These are phyloP conservation scores for Fusarium kyushuense DNA, from an alignment of 2,329 filamentous ascomycete species.

Conservation along the genomic window DNA sequence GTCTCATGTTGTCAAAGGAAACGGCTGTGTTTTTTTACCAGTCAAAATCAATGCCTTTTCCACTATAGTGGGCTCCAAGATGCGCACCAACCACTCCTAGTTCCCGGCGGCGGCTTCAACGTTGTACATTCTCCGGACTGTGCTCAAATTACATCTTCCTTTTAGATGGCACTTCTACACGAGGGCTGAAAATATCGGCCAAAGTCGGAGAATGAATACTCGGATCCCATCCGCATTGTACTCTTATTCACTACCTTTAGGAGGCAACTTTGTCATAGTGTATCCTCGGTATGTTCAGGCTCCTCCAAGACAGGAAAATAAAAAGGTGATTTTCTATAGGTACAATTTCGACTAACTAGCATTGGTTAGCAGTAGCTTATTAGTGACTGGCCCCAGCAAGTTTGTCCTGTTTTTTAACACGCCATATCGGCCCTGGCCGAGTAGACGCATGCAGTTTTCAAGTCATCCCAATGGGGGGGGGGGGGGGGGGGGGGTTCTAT, in stretches of 20 bases:
- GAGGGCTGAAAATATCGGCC: constrained; percentile 31
- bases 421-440: constrained; percentile 20
- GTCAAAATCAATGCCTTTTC: constrained; percentile 15
- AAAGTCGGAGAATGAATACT: constrained; percentile 38
- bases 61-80: constrained; percentile 1
- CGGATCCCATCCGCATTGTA: background rate
- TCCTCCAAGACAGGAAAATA: background rate
- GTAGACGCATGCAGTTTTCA: background rate
- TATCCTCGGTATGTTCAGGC: constrained; percentile 42
- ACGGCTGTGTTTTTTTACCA: constrained; percentile 17
- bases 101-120: constrained; percentile 17
- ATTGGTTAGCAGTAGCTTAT: background rate
- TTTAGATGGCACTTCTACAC: background rate
- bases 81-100: constrained; percentile 36
- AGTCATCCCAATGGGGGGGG: background rate
- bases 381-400: background rate
- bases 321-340: constrained; percentile 34
- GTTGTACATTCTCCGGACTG: constrained; percentile 17
- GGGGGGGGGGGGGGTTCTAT: too few species aligned
- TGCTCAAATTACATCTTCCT: constrained; percentile 13
- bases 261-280: background rate
- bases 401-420: constrained; percentile 22
- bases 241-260: background rate
- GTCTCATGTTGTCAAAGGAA: background rate
- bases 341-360: background rate